Conservation (phyloP, 768 basidiomycete species). For the Pluteus cervinus region DNA sequence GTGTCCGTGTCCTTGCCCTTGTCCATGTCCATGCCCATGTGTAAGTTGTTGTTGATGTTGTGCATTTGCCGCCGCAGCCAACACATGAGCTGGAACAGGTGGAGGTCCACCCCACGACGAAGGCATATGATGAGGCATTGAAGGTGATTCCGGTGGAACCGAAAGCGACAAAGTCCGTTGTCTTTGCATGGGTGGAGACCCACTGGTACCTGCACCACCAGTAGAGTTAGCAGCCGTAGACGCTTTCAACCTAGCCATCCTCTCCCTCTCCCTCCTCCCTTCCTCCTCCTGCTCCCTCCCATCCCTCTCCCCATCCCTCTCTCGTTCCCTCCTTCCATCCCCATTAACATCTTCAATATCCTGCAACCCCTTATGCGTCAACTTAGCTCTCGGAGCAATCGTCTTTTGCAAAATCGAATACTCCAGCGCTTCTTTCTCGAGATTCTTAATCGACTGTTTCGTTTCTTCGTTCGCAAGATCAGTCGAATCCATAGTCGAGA, state of each 20-base stretch:
- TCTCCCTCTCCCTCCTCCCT: conserved; percentile 65
- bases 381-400: conserved; percentile 64
- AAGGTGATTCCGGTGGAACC: conserved; percentile 69
- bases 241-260: conserved; percentile 53
- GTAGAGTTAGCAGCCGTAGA: conserved; percentile 30
- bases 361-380: conserved; percentile 90
- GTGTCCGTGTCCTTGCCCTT: conserved; percentile 18
- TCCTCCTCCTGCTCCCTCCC: conserved; percentile 65
- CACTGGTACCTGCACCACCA: too few species aligned
- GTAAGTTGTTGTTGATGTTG: background rate
- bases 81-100: conserved; percentile 44
- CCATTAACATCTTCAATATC: conserved; percentile 80
- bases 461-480: conserved; percentile 86
- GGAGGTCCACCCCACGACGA: conserved; percentile 65
- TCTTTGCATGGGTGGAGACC: too few species aligned
- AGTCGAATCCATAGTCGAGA: conserved; percentile 82
- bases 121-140: conserved; percentile 33
- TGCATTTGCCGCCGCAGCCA: conserved; percentile 17
- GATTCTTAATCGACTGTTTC: conserved; percentile 74
- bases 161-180: conserved; percentile 55
- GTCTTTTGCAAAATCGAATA: conserved; percentile 79
- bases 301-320: conserved; percentile 54
- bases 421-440: conserved; percentile 77
- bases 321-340: conserved; percentile 27
- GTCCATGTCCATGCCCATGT: conserved; percentile 14